These are phyloP conservation scores for Podospora bellae-mahoneyi DNA, from an alignment of 495 filamentous ascomycete genomes.

Conservation along the genomic window DNA sequence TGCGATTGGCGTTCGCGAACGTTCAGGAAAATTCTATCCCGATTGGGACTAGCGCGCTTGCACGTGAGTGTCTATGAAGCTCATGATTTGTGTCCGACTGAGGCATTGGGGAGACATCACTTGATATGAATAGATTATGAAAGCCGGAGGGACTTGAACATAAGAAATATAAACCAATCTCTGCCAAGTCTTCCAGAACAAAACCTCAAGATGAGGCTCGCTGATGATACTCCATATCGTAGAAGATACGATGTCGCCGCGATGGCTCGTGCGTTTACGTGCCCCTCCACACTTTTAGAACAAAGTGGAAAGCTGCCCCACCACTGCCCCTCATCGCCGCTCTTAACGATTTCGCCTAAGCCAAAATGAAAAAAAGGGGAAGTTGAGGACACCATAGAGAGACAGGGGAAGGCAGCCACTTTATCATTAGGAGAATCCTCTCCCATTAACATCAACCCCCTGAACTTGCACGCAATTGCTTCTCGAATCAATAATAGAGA, in stretches of 20 bases:
- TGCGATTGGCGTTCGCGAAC: conserved; percentile 24
- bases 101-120: neutral
- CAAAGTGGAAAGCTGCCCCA: conserved; percentile 27
- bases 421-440: neutral
- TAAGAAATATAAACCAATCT: neutral
- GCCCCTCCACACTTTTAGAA: conserved; percentile 28
- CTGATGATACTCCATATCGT: neutral
- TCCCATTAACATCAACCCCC: conserved; percentile 2
- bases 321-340: conserved; percentile 30
- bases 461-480: conserved; percentile 7
- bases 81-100: neutral
- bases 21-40: conserved; percentile 36
- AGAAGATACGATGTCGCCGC: neutral
- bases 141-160: neutral
- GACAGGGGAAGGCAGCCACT: neutral
- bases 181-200: neutral
- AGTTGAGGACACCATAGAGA: neutral
- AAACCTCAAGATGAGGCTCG: neutral
- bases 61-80: neutral
- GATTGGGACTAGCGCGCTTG: conserved; percentile 20
- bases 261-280: conserved; percentile 23
- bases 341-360: conserved; percentile 10
- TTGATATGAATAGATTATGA: neutral
- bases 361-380: conserved; percentile 7
- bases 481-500: neutral